These are phyloP conservation scores for Asterionellopsis glacialis DNA, from an alignment of 108 stramenopile genomes.

Conservation along the genomic window DNA sequence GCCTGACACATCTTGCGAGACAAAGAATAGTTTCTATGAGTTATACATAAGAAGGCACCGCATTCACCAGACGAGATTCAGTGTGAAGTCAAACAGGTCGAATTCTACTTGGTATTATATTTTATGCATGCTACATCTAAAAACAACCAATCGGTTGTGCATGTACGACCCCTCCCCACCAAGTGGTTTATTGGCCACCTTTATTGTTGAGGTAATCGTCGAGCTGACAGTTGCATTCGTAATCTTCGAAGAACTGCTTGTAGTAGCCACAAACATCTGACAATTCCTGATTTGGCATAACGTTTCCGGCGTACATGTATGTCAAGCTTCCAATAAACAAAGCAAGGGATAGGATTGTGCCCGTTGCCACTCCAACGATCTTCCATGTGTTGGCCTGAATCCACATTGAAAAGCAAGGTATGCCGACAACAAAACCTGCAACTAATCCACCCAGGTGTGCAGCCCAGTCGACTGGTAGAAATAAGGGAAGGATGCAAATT, in stretches of 20 bases:
- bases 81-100: too few species aligned
- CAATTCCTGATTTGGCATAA: constrained; percentile 59
- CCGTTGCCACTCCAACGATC: constrained; percentile 56
- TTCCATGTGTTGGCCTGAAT: constrained; percentile 37
- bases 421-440: constrained; percentile 62
- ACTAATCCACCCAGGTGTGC: constrained; percentile 75
- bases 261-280: constrained; percentile 83
- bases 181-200: too few species aligned
- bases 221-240: constrained; percentile 69
- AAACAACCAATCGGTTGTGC: too few species aligned
- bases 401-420: constrained; percentile 54
- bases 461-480: constrained; percentile 71
- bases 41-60: too few species aligned
- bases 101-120: too few species aligned
- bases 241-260: constrained; percentile 66
- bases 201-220: background rate
- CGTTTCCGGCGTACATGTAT: constrained; percentile 61
- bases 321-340: constrained; percentile 33
- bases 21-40: too few species aligned
- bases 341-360: constrained; percentile 37
- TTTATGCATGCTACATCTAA: too few species aligned
- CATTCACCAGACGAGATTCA: too few species aligned
- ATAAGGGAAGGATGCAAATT: constrained; percentile 10
- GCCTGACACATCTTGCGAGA: too few species aligned
- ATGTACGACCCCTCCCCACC: too few species aligned